Base-by-base conservation (phyloP, 2,329 filamentous ascomycete genomes). In the Ceratocystis variospora region DNA sequence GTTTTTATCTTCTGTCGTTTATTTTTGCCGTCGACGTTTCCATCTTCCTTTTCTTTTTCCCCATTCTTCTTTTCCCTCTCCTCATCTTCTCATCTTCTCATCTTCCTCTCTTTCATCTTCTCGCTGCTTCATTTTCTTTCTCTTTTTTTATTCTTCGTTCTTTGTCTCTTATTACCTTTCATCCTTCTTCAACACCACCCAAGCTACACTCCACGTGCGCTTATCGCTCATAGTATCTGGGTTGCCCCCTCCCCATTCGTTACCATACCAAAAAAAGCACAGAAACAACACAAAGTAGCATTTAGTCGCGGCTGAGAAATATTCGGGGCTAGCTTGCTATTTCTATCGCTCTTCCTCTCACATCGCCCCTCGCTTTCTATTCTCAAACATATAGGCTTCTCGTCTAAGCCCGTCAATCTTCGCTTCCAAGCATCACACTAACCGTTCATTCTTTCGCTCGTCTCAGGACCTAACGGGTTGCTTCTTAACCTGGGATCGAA, bases 401-500 rank as follows among this genome's bases (percentile, higher is more conserved):
- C 22, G 7, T 59, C 55, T 59, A 12, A 12, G 12, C 10, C 28
- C n/a, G 25, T 5, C 74, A 77, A 79, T 48, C 19, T n/a, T 48
- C 17, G 17, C 46, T 48, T 22, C 19, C 17, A n/a, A 22, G 76
- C 78, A 76, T 78, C 77, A 73, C 76, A 75, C 72, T 74, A 73
- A 76, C 77, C 76, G 12, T 71, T 70, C 75, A 77, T 79, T 79
- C 79, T 77, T 79, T 75, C 71, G 76, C 75, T 73, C 73, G 73
- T 73, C 71, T 73, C 71, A 73, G 66, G 66, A 55, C 66, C 66
- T 46, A 67, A 67, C 66, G 80, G 79, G 70, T 78, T 87, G 73
- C 78, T 82, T 65, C 77, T 87, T 74, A 87, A 85, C 76, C 82
- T 91, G 72, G 86, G 86, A 75, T 91, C 88, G 74, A 91, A 91